Evolutionary conservation across 768 basidiomycete species (phyloP).

Genomic region (Podaxis sp.): DNA sequence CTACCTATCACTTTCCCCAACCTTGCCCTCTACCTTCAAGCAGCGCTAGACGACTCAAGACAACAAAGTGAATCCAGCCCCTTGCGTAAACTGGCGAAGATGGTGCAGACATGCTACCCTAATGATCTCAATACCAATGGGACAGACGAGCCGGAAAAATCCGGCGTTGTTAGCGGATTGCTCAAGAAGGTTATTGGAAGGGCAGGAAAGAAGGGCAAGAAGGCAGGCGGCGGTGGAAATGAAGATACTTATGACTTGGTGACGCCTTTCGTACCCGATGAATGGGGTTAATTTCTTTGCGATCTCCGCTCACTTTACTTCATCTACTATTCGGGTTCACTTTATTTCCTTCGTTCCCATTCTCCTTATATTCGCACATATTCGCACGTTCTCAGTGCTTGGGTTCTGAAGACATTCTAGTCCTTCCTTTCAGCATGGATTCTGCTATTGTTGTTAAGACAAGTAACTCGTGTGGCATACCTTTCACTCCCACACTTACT

Average conservation of each 20-base stretch:
- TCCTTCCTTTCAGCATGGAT: not conserved
- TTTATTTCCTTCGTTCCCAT: constrained; percentile 5
- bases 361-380: not conserved
- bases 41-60: constrained; percentile 68
- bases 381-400: not conserved
- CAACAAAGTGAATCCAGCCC: constrained; percentile 61
- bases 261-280: constrained; percentile 77
- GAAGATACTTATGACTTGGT: constrained; percentile 81
- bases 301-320: not conserved
- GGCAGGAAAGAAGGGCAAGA: constrained; percentile 40
- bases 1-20: constrained; percentile 76
- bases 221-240: constrained; percentile 58
- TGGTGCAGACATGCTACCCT: constrained; percentile 67
- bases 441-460: not conserved
- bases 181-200: constrained; percentile 63
- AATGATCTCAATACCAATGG: constrained; percentile 28
- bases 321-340: not conserved
- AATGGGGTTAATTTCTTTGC: constrained; percentile 51
- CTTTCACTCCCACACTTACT: not conserved
- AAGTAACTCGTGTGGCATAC: not conserved
- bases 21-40: constrained; percentile 73
- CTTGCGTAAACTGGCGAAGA: constrained; percentile 65
- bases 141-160: constrained; percentile 33
- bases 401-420: not conserved
- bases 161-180: constrained; percentile 42